Conservation (phyloP, 805 yeast species). For the Debaryomyces prosopidis region DNA sequence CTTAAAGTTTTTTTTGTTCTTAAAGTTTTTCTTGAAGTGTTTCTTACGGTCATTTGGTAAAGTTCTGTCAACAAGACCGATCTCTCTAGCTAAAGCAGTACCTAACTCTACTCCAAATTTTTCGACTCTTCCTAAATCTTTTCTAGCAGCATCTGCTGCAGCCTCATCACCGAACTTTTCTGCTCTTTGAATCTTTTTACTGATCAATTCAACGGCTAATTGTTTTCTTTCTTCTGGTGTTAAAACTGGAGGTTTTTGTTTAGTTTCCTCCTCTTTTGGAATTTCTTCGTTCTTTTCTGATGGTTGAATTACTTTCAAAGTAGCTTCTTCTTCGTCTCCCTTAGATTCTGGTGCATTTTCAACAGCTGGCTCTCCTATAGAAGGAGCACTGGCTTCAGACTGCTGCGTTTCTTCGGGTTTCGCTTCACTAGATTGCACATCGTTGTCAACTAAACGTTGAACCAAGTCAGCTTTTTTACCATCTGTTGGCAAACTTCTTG, state of each 20-base stretch:
- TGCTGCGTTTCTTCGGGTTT: constrained; percentile 13
- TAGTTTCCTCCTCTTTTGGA: constrained; percentile 18
- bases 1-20: constrained; percentile 6
- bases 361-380: constrained; percentile 10
- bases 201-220: constrained; percentile 65
- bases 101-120: constrained; percentile 80
- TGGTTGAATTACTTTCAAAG: constrained; percentile 15
- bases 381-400: not conserved
- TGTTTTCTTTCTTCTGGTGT: constrained; percentile 72
- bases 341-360: constrained; percentile 13
- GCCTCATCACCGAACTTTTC: constrained; percentile 74
- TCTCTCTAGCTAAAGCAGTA: constrained; percentile 65
- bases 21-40: constrained; percentile 6
- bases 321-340: constrained; percentile 7
- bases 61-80: constrained; percentile 51
- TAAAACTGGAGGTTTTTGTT: constrained; percentile 40
- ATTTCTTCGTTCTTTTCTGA: constrained; percentile 2
- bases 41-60: constrained; percentile 24
- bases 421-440: constrained; percentile 27
- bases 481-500: constrained; percentile 61
- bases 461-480: constrained; percentile 84
- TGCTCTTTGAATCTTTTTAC: constrained; percentile 68
- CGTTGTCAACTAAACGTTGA: constrained; percentile 62
- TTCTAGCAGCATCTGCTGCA: constrained; percentile 54
- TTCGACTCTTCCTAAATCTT: constrained; percentile 67